Evolutionary conservation across 2,329 filamentous ascomycete genomes (phyloP), one percentile per base, ranked within the genome.

Genomic region (Allantophomopsis cytisporea): DNA sequence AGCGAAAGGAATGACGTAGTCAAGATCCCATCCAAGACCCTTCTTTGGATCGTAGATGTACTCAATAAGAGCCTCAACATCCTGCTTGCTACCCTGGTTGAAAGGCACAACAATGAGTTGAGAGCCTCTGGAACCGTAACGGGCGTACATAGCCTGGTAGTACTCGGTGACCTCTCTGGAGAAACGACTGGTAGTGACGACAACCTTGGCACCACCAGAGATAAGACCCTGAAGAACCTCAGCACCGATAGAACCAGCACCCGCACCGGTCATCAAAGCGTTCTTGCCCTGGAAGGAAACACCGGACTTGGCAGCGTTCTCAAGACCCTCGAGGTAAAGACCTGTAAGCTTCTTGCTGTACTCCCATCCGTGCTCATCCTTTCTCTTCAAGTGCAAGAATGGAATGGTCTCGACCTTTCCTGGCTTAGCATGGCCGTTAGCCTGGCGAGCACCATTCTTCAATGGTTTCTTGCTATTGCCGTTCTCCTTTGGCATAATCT

Each of bases 281-380:
- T 96, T 85, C 71, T 95, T 96, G 64, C 83, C 86, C 58, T 87
- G 76, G 69, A 94, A 98, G 36, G 80, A 91, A 43, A 98, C 79
- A 60, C 91, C 91, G 41, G 76, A 71, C 54, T 79, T 83, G 47
- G 91, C 91, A 48, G 88, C 87, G 46, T 88, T 76, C 65, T 94
- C 88, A 23, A 98, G 65, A 45, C 86, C 87, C 58, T 95, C 86
- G 28, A 98, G 76, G 59, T 98, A 98, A 50, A 88, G 63, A 41
- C 85, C 83, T 17, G 91, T 96, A 42, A 98, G 75, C 68, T 93
- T 95, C 74, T 96, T 98, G 76, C 86, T 96, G 69, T 96, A 98
- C 56, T 96, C 88, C 91, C 91, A 98, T 45, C 89, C 89, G 54
- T 94, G 83, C 45, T 88, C 76, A 39, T 84, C 79, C 64, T 94